These are phyloP conservation scores for Podospora fimiseda DNA, from an alignment of 495 filamentous ascomycete genomes.

Conservation along the genomic window DNA sequence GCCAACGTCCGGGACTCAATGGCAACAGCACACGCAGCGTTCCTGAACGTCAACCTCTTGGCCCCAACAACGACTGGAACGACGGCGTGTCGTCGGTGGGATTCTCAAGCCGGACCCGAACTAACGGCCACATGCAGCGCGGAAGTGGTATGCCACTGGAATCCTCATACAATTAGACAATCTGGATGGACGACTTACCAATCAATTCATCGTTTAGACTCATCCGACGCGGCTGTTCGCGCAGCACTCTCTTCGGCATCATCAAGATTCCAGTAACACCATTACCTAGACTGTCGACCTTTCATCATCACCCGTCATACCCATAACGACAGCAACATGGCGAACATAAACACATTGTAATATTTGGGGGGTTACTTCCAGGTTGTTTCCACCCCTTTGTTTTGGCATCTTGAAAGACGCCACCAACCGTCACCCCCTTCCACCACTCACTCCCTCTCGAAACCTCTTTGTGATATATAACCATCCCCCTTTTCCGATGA, in stretches of 20 bases:
- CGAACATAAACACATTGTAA: no score
- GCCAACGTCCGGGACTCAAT: conserved; percentile 70
- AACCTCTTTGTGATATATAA: neutral
- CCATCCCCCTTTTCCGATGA: neutral
- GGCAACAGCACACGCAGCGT: conserved; percentile 57
- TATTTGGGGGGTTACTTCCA: no score
- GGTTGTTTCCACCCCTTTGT: no score
- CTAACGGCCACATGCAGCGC: conserved; percentile 74
- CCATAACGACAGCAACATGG: no score
- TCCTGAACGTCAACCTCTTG: conserved; percentile 76
- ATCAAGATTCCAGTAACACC: conserved; percentile 25
- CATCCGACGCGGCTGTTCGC: conserved; percentile 28
- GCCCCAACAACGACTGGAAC: conserved; percentile 66
- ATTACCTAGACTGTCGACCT: no score
- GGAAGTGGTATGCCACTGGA: conserved; percentile 57
- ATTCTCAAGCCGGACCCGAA: conserved; percentile 56
- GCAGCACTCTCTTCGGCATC: conserved; percentile 19
- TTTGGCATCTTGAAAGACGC: no score
- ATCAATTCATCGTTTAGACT: conserved; percentile 20
- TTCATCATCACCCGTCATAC: no score
- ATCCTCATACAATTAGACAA: neutral
- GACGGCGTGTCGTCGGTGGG: conserved; percentile 61
- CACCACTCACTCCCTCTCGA: no score
- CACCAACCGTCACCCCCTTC: no score
- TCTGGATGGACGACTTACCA: neutral